These are phyloP conservation scores for Ophiosphaerella narmari DNA, from an alignment of 2,329 filamentous ascomycete genomes.

Conservation along the genomic window DNA sequence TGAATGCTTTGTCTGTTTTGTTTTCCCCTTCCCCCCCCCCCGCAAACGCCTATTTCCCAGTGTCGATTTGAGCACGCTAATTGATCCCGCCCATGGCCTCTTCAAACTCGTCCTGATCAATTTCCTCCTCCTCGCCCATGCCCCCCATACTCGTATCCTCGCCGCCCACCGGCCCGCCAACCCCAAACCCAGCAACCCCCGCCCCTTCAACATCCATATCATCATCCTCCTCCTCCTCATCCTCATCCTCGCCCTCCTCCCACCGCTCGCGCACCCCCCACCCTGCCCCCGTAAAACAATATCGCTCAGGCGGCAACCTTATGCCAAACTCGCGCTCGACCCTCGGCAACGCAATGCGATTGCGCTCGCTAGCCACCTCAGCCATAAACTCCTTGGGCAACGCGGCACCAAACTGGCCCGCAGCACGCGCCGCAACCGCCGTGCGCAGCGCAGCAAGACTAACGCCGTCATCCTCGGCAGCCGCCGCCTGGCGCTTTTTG, in stretches of 20 bases:
- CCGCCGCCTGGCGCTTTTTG: slow-evolving; percentile 29
- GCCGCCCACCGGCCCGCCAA: slow-evolving; percentile 33
- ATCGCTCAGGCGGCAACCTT: slow-evolving; percentile 65
- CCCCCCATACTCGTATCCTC: slow-evolving; percentile 36
- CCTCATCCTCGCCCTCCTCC: slow-evolving; percentile 71
- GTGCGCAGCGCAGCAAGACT: slow-evolving; percentile 70
- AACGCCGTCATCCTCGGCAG: slow-evolving; percentile 56
- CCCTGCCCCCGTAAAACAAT: slow-evolving; percentile 48
- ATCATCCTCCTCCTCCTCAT: slow-evolving; percentile 57
- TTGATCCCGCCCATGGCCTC: slow-evolving; percentile 36
- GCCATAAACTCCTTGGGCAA: slow-evolving; percentile 76
- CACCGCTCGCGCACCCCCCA: slow-evolving; percentile 55
- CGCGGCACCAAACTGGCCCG: slow-evolving; percentile 67
- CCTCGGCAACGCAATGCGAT: slow-evolving; percentile 51
- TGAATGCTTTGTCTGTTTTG: too few relatives aligned
- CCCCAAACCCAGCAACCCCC: slow-evolving; percentile 48
- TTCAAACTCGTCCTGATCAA: slow-evolving; percentile 53
- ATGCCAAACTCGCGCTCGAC: slow-evolving; percentile 63
- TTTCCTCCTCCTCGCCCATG: slow-evolving; percentile 38
- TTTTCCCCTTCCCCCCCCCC: too few relatives aligned
- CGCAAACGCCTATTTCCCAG: too few relatives aligned
- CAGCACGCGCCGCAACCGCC: slow-evolving; percentile 71
- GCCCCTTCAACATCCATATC: slow-evolving; percentile 38
- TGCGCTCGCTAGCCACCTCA: slow-evolving; percentile 62
- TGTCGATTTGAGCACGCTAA: too few relatives aligned